phyloP scores from a whole-genome alignment of 75 land plant genomes.

The Pseudotsuga menziesii region DNA sequence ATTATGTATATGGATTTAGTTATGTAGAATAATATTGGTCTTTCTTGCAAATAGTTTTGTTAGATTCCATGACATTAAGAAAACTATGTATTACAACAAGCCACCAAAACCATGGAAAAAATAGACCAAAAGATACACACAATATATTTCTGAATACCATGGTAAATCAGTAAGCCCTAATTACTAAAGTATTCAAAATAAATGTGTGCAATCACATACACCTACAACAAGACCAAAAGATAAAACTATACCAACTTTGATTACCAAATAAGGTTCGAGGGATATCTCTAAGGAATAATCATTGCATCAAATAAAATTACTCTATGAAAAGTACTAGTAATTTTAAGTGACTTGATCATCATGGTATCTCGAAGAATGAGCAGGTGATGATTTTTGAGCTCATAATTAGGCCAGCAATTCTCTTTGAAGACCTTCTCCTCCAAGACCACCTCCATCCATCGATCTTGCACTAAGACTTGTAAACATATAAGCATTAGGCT shows the following conservation, averaged over 20 bases:
- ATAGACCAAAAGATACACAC: not conserved
- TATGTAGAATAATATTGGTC: not conserved
- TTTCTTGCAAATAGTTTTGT: not conserved
- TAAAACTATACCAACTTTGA: not conserved
- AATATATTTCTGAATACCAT: not conserved
- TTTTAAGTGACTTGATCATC: conserved; percentile 63
- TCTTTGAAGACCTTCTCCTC: conserved; percentile 76
- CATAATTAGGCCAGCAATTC: conserved; percentile 51
- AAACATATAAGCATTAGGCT: not conserved
- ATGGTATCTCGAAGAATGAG: conserved; percentile 43
- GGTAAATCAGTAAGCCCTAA: not conserved
- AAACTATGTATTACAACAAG: not conserved
- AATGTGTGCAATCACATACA: not conserved
- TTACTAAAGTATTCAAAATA: not conserved
- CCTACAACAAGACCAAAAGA: not conserved
- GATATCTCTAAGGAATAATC: not conserved
- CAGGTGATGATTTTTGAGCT: conserved; percentile 56
- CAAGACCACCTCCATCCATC: conserved; percentile 75
- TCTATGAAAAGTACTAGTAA: not conserved
- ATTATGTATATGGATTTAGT: too few species aligned
- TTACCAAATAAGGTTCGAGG: not conserved
- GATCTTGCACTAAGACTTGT: conserved; percentile 22
- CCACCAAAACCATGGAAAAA: not conserved
- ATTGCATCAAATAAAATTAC: not conserved
- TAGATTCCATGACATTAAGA: not conserved